A percentile compares a stretch with the other conserved stretches of the same genome.
Conservation (phyloP, 2,329 filamentous ascomycete species). For the Graphilbum sp. region DNA sequence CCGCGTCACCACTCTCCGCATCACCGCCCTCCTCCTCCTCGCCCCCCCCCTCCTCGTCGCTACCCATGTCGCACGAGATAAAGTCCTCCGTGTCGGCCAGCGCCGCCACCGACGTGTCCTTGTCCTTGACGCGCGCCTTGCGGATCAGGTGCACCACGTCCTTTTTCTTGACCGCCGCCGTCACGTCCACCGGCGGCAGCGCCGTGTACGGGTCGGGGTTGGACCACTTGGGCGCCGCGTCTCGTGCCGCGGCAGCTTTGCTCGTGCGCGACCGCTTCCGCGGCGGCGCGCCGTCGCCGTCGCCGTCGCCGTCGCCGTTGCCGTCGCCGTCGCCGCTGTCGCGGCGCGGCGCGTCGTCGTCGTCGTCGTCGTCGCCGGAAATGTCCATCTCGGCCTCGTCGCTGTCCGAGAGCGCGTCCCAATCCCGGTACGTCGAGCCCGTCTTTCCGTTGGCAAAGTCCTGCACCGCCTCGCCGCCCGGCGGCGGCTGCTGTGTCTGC, state of each 20-base stretch:
- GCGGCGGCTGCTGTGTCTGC: constrained; percentile 21
- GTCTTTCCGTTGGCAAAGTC: constrained; percentile 28
- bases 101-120: constrained; percentile 24
- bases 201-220: constrained; percentile 91
- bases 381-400: constrained; percentile 50
- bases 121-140: constrained; percentile 56
- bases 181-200: constrained; percentile 58
- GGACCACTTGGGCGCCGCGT: constrained; percentile 60
- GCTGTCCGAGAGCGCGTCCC: constrained; percentile 45
- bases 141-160: constrained; percentile 85
- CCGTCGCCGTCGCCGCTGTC: constrained; percentile 17
- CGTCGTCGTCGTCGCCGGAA: constrained; percentile 26
- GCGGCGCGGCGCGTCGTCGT: too few relatives aligned
- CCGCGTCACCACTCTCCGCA: too few relatives aligned
- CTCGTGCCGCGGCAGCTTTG: not conserved
- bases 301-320: constrained; percentile 15
- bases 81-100: constrained; percentile 60
- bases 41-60: constrained; percentile 17
- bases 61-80: constrained; percentile 66
- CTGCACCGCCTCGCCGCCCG: constrained; percentile 21
- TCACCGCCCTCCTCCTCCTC: not conserved
- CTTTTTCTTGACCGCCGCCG: constrained; percentile 53
- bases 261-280: constrained; percentile 7
- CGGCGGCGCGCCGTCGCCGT: constrained; percentile 9
- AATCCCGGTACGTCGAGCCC: constrained; percentile 33